These are phyloP conservation scores for Pythium plurisporium DNA, from an alignment of 352 stramenopile species.

Conservation along the genomic window DNA sequence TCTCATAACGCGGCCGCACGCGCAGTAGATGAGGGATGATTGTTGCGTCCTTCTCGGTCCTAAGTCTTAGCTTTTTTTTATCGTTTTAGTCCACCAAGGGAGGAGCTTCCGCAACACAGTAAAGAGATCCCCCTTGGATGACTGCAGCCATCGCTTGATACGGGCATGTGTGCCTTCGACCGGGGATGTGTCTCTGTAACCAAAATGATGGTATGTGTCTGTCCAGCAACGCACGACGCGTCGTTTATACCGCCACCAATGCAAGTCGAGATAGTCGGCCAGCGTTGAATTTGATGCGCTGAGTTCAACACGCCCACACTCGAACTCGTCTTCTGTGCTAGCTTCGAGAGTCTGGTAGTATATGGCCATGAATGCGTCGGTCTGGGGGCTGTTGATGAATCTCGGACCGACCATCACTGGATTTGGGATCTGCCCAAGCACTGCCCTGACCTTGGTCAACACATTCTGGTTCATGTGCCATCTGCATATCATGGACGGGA, in stretches of 20 bases:
- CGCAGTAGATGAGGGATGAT: background rate
- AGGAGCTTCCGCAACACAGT: background rate
- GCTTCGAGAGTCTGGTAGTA: background rate
- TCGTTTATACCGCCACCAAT: background rate
- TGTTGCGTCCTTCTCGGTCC: background rate
- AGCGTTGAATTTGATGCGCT: background rate
- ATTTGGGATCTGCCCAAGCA: background rate
- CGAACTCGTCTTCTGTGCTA: background rate
- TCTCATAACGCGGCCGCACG: background rate
- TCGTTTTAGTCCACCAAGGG: background rate
- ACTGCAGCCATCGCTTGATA: background rate
- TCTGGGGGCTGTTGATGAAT: background rate
- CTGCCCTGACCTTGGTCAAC: background rate
- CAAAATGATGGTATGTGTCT: background rate
- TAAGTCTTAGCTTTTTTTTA: background rate
- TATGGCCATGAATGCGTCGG: background rate
- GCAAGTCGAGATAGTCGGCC: background rate
- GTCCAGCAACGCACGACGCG: background rate
- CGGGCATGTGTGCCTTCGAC: background rate
- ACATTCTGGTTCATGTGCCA: constrained; percentile 27
- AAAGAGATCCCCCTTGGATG: background rate
- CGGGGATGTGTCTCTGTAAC: background rate
- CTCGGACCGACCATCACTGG: background rate
- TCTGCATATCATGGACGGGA: constrained; percentile 8
- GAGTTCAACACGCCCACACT: no score